Base-by-base conservation (phyloP, 177 flowering plant genomes). In the Tripterygium wilfordii region DNA sequence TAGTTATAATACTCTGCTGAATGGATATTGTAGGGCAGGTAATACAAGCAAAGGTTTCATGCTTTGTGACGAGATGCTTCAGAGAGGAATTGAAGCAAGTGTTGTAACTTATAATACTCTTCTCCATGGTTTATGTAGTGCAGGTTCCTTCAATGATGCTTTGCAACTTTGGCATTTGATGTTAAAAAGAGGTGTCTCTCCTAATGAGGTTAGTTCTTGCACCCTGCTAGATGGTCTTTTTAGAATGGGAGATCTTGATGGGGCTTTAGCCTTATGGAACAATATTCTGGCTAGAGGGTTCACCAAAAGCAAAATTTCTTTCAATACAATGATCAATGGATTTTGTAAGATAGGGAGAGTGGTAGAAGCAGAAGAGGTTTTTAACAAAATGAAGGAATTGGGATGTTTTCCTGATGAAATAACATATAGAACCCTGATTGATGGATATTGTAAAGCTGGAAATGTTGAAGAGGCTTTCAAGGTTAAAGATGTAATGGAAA, bases 261-360 rank as follows among this genome's bases (percentile, higher is more conserved):
- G 53, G 37, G 97, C 94, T 46, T 60, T 71, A 18, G 57, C 46
- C 29, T 48, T 87, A 47, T 90, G 96, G 96, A 73, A 79, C 24
- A 63, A 73, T 48, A 47, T 76, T 54, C 43, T 77, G 32, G 74
- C 68, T 1, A 68, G 60, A 66, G 91, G 97, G 3, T 60, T 69
- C 28, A 23, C 68, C 13, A 82, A 55, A 67, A 69, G 53, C 45
- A 53, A 14, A n/a, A 28, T 72, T 67, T 58, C 75, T 31, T 79
- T 72, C 57, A 88, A 86, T 49, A 78, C 75, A 30, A 70, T 92
- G 85, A 71, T 88, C 23, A 67, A 60, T 60, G 96, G 94, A 9
- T 64, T 88, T n/a, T 85, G 96, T 63, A 88, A 80, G 68, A 61
- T 74, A 68, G 80, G 78, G 49, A 84, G 76, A 51, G 59, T 86